Evolutionary conservation across 1,284 basidiomycete genomes (phyloP).

Genomic region (Moniliella sp.): DNA sequence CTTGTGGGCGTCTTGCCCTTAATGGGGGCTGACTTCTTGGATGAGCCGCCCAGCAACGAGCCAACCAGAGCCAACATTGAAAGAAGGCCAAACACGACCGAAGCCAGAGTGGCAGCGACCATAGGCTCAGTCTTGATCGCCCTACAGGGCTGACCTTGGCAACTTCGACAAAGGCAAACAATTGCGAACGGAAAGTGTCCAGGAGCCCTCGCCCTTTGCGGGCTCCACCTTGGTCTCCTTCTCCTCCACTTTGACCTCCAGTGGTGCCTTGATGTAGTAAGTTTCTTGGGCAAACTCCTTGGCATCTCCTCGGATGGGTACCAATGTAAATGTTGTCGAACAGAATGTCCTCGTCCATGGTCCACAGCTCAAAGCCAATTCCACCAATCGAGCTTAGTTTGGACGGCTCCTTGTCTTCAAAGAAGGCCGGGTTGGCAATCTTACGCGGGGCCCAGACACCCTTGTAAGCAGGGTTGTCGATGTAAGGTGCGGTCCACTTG

Average conservation of each 20-base stretch:
- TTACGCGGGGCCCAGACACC: constrained; percentile 23
- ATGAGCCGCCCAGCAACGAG: constrained; percentile 13
- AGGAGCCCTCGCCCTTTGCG: constrained; percentile 9
- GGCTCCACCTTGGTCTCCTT: constrained; percentile 10
- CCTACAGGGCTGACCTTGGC: constrained; percentile 14
- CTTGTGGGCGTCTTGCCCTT: constrained; percentile 16
- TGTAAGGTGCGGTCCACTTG: constrained; percentile 73
- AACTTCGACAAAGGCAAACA: constrained; percentile 10
- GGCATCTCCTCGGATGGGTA: constrained; percentile 21
- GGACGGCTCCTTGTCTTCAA: constrained; percentile 65
- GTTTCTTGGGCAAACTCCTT: constrained; percentile 18
- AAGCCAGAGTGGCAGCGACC: constrained; percentile 17
- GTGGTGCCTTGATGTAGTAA: too few species aligned
- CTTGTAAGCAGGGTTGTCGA: constrained; percentile 39
- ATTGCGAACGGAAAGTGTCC: too few species aligned
- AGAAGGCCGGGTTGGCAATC: constrained; percentile 60
- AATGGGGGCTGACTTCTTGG: constrained; percentile 7
- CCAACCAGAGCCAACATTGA: constrained; percentile 15
- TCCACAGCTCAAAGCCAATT: constrained; percentile 31
- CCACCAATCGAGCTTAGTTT: constrained; percentile 42
- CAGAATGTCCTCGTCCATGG: constrained; percentile 30
- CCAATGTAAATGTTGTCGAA: constrained; percentile 33
- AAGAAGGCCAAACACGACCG: constrained; percentile 13
- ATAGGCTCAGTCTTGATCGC: constrained; percentile 22
- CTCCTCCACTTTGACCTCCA: constrained; percentile 26